phyloP scores from a whole-genome alignment of 768 basidiomycete species.

The Boletus patriciae region DNA sequence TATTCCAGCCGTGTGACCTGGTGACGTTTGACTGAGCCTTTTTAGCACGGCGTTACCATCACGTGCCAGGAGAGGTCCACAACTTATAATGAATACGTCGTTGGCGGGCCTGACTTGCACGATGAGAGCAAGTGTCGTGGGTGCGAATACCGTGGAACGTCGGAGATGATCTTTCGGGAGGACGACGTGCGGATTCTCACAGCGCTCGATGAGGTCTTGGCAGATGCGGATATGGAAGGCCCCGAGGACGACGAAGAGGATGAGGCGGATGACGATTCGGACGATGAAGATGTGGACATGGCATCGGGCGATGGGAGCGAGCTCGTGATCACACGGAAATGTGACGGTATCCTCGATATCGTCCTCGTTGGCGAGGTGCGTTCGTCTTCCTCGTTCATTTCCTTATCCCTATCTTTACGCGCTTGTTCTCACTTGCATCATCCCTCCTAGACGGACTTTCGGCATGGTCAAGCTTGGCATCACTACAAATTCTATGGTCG shows the following conservation, averaged over 20 bases:
- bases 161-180: conserved; percentile 31
- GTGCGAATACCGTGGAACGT: conserved; percentile 28
- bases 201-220: conserved; percentile 5
- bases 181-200: conserved; percentile 27
- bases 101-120: conserved; percentile 42
- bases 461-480: conserved; percentile 50
- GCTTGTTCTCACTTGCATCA: not conserved
- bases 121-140: conserved; percentile 40
- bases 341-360: conserved; percentile 60
- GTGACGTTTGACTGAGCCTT: conserved; percentile 3
- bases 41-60: conserved; percentile 23
- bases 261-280: conserved; percentile 27
- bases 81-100: conserved; percentile 44
- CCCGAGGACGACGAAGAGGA: conserved; percentile 33
- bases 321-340: conserved; percentile 34
- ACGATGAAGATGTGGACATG: conserved; percentile 29
- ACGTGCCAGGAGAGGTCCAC: conserved; percentile 26
- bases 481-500: conserved; percentile 51
- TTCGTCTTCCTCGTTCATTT: not conserved
- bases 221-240: conserved; percentile 16
- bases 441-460: conserved; percentile 45
- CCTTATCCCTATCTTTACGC: not conserved
- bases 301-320: conserved; percentile 22
- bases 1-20: not conserved
- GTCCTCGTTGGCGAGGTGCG: conserved; percentile 60